Conservation (phyloP, 805 yeast genomes). For the Nakazawaea molendinolei region DNA sequence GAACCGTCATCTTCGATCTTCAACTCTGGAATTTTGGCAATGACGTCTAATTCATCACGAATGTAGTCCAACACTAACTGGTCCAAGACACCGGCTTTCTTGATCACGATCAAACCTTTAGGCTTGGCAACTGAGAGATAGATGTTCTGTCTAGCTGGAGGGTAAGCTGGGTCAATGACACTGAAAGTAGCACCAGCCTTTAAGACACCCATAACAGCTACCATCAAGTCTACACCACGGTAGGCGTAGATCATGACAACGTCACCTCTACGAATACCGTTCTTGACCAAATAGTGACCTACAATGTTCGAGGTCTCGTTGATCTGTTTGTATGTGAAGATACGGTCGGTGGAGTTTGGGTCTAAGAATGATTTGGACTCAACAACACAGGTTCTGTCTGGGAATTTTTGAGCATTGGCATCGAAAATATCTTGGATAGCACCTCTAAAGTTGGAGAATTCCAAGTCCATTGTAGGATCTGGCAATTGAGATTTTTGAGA, state of each 20-base stretch:
- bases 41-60: slow-evolving; percentile 60
- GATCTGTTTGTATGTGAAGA: slow-evolving; percentile 81
- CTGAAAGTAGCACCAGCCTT: slow-evolving; percentile 99
- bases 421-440: slow-evolving; percentile 95
- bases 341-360: slow-evolving; percentile 49
- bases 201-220: slow-evolving; percentile 95
- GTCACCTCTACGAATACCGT: slow-evolving; percentile 86
- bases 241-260: slow-evolving; percentile 97
- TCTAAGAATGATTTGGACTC: slow-evolving; percentile 76
- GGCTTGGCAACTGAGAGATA: slow-evolving; percentile 94
- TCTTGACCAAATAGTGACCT: slow-evolving; percentile 76
- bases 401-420: slow-evolving; percentile 75
- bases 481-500: slow-evolving; percentile 62
- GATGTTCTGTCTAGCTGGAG: slow-evolving; percentile 94
- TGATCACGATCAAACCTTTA: slow-evolving; percentile 79
- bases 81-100: slow-evolving; percentile 82
- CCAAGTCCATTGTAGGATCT: slow-evolving; percentile 79
- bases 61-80: slow-evolving; percentile 76
- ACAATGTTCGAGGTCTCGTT: slow-evolving; percentile 90
- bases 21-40: slow-evolving; percentile 69
- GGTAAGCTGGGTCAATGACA: slow-evolving; percentile 98
- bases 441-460: slow-evolving; percentile 89
- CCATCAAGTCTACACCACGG: slow-evolving; percentile 94
- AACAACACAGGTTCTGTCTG: slow-evolving; percentile 85
- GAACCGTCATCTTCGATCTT: slow-evolving; percentile 73